A percentile compares a stretch with the other conserved stretches of the same genome.
These are phyloP conservation scores for Pyropia yezoensis DNA, from an alignment of 23 red algal genomes.

Conservation along the genomic window DNA sequence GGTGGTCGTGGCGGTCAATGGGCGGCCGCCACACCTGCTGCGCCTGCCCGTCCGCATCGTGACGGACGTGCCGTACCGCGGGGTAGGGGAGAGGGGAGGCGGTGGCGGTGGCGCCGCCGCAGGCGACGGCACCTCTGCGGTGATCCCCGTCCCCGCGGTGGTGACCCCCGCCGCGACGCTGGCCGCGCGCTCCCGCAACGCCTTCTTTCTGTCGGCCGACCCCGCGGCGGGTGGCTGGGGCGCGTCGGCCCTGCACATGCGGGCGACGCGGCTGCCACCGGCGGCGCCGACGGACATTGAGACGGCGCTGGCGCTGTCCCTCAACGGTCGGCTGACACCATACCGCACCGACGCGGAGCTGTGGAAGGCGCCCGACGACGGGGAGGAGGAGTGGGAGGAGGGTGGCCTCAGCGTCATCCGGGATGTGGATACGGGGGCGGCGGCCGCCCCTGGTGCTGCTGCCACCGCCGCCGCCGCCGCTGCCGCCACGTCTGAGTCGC, in stretches of 20 bases:
- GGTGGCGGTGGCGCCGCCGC: constrained; percentile 11
- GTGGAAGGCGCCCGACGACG: constrained; percentile 6
- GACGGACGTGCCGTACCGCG: neutral
- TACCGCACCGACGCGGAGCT: constrained; percentile 43
- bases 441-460: constrained; percentile 10
- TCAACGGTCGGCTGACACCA: constrained; percentile 73
- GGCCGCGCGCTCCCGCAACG: constrained; percentile 23
- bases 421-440: constrained; percentile 1
- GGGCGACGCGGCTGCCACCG: constrained; percentile 15
- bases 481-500: no score
- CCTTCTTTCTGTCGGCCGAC: constrained; percentile 33
- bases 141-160: constrained; percentile 23
- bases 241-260: constrained; percentile 21
- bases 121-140: neutral
- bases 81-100: neutral
- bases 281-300: constrained; percentile 57
- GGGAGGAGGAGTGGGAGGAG: constrained; percentile 12
- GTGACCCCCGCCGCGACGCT: constrained; percentile 14
- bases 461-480: neutral
- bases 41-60: constrained; percentile 67
- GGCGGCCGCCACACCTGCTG: constrained; percentile 25
- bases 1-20: constrained; percentile 45
- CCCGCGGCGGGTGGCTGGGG: no score
- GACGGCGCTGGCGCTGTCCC: constrained; percentile 56
- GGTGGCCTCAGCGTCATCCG: constrained; percentile 9